Conservation (phyloP, 2,329 filamentous ascomycete species). For the Penicillium polonicum region DNA sequence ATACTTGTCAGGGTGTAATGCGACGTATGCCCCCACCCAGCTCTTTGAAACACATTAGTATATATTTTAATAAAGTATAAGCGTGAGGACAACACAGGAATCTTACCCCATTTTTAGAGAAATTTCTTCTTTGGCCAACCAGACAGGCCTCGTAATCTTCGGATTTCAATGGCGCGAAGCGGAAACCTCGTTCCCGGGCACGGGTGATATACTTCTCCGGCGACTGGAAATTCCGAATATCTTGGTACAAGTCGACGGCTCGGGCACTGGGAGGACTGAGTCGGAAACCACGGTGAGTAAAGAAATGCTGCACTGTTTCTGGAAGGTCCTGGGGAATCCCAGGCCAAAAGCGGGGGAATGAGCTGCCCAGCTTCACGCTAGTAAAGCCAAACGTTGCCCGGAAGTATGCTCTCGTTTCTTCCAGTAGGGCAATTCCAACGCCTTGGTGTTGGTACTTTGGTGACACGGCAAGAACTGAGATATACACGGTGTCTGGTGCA, state of each 20-base stretch:
- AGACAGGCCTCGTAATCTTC: constrained; percentile 43
- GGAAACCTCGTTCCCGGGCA: constrained; percentile 37
- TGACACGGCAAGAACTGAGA: constrained; percentile 41
- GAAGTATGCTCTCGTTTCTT: constrained; percentile 30
- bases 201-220: constrained; percentile 37
- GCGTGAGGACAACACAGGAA: neutral
- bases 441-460: constrained; percentile 37
- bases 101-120: constrained; percentile 38
- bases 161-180: constrained; percentile 37
- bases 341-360: constrained; percentile 49
- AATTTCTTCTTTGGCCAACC: constrained; percentile 41
- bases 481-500: constrained; percentile 28
- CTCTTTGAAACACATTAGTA: constrained; percentile 27
- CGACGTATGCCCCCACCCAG: constrained; percentile 45
- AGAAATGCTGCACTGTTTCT: constrained; percentile 38
- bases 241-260: constrained; percentile 43
- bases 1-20: constrained; percentile 35
- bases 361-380: constrained; percentile 28
- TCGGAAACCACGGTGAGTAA: constrained; percentile 43
- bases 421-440: constrained; percentile 40
- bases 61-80: neutral
- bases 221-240: constrained; percentile 38
- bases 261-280: constrained; percentile 25
- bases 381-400: constrained; percentile 26
- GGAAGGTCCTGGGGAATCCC: constrained; percentile 44